A percentile compares a stretch with the other conserved stretches of the same genome.
These are phyloP conservation scores for Stemphylium vesicarium DNA, from an alignment of 2,329 filamentous ascomycete genomes.

Conservation along the genomic window DNA sequence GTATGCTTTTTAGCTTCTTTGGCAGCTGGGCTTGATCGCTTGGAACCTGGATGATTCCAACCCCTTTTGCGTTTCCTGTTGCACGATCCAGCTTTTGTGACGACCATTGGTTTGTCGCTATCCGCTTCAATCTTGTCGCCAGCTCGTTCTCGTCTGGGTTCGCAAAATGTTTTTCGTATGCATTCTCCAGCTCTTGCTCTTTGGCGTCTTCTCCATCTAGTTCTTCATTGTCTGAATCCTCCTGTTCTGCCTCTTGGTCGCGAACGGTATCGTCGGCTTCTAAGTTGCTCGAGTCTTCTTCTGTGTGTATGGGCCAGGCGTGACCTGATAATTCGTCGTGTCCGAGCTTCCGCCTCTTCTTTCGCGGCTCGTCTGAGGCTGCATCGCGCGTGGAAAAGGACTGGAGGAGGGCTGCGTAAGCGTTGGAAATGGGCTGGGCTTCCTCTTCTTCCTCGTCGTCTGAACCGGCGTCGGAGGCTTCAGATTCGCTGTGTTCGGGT, in stretches of 20 bases:
- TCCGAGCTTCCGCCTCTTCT: conserved; percentile 62
- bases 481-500: conserved; percentile 23
- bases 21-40: conserved; percentile 24
- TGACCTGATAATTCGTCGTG: conserved; percentile 12
- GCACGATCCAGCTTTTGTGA: conserved; percentile 45
- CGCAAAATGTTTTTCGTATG: conserved; percentile 82
- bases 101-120: conserved; percentile 58
- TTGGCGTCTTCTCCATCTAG: conserved; percentile 45
- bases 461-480: conserved; percentile 28
- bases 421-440: conserved; percentile 42
- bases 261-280: conserved; percentile 3
- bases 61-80: conserved; percentile 26
- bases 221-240: conserved; percentile 23
- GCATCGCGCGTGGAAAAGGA: conserved; percentile 51
- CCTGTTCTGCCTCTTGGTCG: conserved; percentile 13
- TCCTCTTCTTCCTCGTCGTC: conserved; percentile 34
- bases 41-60: conserved; percentile 36
- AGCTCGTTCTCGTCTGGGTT: conserved; percentile 68
- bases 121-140: conserved; percentile 56
- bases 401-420: conserved; percentile 65
- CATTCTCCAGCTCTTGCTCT: conserved; percentile 58
- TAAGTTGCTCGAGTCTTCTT: not conserved
- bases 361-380: conserved; percentile 53
- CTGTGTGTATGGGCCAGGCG: conserved; percentile 13
- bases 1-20: conserved; percentile 30